Evolutionary conservation across 1,284 basidiomycete genomes (phyloP), one percentile per base, ranked within the genome.

Genomic region (Laetiporus sulphureus): DNA sequence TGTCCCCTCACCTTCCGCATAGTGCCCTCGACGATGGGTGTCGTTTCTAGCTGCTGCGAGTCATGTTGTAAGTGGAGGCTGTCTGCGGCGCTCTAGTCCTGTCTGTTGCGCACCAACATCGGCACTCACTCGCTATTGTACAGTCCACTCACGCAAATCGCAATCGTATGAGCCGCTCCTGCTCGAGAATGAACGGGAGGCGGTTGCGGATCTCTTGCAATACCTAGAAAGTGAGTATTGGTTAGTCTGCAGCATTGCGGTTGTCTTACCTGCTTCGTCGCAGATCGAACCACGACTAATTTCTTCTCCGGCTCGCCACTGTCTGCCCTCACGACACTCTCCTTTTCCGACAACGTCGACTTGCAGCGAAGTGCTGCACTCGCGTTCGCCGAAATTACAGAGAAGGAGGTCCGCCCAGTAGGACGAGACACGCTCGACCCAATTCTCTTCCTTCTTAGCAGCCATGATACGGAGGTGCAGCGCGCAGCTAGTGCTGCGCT

Each of bases 301-400:
- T 96, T 96, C 76, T 97, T 96, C 70, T 75, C 79, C 42, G 93
- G 93, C 40, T 85, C 88, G 20, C 95, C 96, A 15, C 81, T 99
- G 43, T 78, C 84, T 41, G 93, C 96, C 33, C 74, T 99, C 47
- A 98, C 94, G 11, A 99, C 93, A 46, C 84, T 99, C 50, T 97
- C 93, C 12, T 99, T 98, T 72, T 94, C 91, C 24, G 96, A 99
- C 72, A 99, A 99, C 69, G 96, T 99, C 57, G 96, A 99, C 68
- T 75, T 99, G 27, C 96, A 99, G 71, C 83, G 96, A 38, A 96
- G 92, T 52, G 96, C 96, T 2, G 96, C 96, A 3, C 78, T 99
- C 36, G 96, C 96, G 1, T 99, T 99, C 61, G 96, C 96, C 37
- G 96, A 99, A 66, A 99, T 99, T 53, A 99, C 96, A 15, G 96